phyloP scores from a whole-genome alignment of 768 basidiomycete species.

The Boletus subcaerulescens region DNA sequence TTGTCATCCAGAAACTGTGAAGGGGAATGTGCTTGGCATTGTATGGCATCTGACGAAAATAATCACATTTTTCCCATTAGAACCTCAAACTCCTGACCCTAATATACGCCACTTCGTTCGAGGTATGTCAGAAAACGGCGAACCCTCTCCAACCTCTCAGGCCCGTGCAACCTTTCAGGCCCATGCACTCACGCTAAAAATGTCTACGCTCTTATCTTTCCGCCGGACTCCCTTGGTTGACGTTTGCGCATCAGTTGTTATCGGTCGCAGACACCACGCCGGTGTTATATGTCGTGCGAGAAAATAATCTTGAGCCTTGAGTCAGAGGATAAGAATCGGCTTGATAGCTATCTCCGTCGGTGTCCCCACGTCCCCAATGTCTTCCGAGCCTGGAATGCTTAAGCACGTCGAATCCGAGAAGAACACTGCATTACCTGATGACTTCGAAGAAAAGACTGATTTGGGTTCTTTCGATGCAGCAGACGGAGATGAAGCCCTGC shows the following conservation, averaged over 20 bases:
- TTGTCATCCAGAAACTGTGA: constrained; percentile 86
- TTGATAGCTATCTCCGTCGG: background rate
- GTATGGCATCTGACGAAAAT: constrained; percentile 20
- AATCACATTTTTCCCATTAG: constrained; percentile 8
- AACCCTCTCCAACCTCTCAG: background rate
- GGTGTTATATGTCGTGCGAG: constrained; percentile 2
- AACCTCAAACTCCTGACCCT: constrained; percentile 1
- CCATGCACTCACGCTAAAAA: constrained; percentile 9
- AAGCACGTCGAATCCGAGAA: constrained; percentile 19
- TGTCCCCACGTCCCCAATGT: constrained; percentile 14
- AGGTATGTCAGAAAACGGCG: constrained; percentile 15
- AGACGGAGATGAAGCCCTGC: constrained; percentile 59
- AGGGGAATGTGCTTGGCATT: constrained; percentile 13
- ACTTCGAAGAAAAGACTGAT: constrained; percentile 34
- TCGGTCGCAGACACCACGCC: constrained; percentile 4
- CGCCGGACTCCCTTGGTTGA: background rate
- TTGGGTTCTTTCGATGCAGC: constrained; percentile 33
- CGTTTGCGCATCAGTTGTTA: constrained; percentile 2
- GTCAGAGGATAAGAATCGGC: constrained; percentile 11
- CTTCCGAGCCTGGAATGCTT: constrained; percentile 6
- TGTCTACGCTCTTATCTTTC: constrained; percentile 18
- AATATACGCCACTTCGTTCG: constrained; percentile 2
- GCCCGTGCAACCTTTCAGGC: background rate
- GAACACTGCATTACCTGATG: constrained; percentile 6
- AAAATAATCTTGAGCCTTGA: background rate